Evolutionary conservation across 2,329 filamentous ascomycete species (phyloP).

Genomic region (Phyllosticta paracitricarpa): DNA sequence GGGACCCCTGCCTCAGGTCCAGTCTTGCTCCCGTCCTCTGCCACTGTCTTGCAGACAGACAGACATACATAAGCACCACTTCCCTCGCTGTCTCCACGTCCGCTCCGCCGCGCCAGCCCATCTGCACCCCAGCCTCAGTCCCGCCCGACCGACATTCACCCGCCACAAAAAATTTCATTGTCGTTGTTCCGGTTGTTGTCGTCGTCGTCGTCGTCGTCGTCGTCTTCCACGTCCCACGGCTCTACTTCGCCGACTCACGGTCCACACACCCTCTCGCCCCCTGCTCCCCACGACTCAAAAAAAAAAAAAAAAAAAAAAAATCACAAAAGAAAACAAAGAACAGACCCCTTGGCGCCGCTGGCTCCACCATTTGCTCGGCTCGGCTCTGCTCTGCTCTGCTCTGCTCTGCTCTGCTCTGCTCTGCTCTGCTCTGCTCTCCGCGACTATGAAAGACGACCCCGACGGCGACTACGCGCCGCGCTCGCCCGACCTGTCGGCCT

Average conservation of each 20-base stretch:
- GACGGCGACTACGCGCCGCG: slow-evolving; percentile 11
- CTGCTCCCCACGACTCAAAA: not conserved
- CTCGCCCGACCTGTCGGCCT: slow-evolving; percentile 36
- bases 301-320: not conserved
- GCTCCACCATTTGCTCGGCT: not conserved
- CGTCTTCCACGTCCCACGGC: too few species aligned
- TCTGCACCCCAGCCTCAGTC: too few species aligned
- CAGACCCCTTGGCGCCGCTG: not conserved
- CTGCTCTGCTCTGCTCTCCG: not conserved
- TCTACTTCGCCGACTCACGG: not conserved
- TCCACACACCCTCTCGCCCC: not conserved
- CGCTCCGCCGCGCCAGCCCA: too few species aligned
- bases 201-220: too few species aligned
- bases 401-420: too few species aligned
- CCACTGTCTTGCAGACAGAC: too few species aligned
- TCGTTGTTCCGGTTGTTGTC: too few species aligned
- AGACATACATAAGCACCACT: not conserved
- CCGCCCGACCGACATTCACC: too few species aligned
- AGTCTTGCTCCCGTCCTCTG: too few species aligned
- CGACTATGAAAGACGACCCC: not conserved
- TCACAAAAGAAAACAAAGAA: not conserved
- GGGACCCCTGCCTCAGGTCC: too few species aligned
- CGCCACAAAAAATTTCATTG: too few species aligned
- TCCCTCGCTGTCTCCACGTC: not conserved
- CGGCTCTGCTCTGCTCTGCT: not conserved